phyloP scores from a whole-genome alignment of 1,139 yeast species.

The Scheffersomyces segobiensis region DNA sequence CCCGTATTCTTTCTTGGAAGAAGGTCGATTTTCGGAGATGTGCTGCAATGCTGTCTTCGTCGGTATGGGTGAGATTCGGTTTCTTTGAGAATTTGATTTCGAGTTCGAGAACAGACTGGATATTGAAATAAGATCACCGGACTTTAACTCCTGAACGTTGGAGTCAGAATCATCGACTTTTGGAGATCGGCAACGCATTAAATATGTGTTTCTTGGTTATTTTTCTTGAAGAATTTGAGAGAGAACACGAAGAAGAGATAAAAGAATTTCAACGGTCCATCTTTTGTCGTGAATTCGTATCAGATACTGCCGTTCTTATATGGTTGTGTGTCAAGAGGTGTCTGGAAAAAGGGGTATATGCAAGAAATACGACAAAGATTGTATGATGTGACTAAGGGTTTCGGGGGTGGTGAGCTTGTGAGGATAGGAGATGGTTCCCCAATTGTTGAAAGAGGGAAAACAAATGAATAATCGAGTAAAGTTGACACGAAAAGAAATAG shows the following conservation, averaged over 20 bases:
- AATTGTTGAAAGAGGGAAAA: background rate
- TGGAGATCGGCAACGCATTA: slow-evolving; percentile 2
- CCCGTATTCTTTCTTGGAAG: background rate
- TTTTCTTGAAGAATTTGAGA: background rate
- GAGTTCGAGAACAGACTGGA: background rate
- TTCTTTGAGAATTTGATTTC: background rate
- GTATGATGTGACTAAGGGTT: background rate
- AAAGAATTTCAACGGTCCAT: background rate
- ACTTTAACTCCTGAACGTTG: background rate
- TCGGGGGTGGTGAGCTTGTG: background rate
- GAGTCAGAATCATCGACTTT: slow-evolving; percentile 1
- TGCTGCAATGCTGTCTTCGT: background rate
- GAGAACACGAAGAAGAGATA: background rate
- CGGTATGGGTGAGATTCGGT: background rate
- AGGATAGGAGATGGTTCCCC: too few species aligned
- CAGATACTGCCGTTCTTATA: background rate
- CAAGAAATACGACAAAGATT: background rate
- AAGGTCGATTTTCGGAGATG: background rate
- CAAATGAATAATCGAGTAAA: background rate
- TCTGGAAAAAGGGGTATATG: background rate
- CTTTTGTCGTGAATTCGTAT: background rate
- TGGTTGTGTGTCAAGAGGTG: background rate
- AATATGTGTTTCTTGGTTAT: background rate
- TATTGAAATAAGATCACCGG: background rate
- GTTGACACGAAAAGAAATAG: background rate